Base-by-base conservation (phyloP, 2,329 filamentous ascomycete species). In the Cladosporium sp. region DNA sequence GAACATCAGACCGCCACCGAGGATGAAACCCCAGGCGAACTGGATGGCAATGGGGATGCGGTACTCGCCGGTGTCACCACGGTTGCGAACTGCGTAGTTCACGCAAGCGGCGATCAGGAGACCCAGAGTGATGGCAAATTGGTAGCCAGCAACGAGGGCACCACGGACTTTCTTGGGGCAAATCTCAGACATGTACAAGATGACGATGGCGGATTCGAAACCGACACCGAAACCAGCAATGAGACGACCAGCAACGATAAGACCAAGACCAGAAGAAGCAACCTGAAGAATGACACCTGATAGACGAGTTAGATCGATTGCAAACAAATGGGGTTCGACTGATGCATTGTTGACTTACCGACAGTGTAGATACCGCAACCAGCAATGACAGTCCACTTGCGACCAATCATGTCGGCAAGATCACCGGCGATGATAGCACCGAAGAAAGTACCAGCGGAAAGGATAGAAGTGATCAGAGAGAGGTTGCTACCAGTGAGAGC, bases 161-260 rank as follows among this genome's bases (percentile, higher is more conserved):
- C 86, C 86, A 62, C 87, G 82, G 57, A 93, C 84, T 51, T 65
- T 64, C 41, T 54, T 50, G 11, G 63, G 63, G 59, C 57, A 69
- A 65, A 91, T 88, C 72, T 91, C 88, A 42, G 84, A 88, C 87
- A 93, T 92, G 79, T 93, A 91, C 54, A 90, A 76, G 64, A 90
- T 88, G 68, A 90, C 83, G 61, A 89, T 83, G 61, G 86, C 85
- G 7, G 85, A 88, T 59, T 87, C 85, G 66, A 89, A 89, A 64
- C 86, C 87, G 61, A 90, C 85, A 76, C 87, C 87, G 50, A 89
- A 67, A 67, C 87, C 87, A 41, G 86, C 83, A 60, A 92, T 71
- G 51, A 90, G 71, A 77, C 86, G 86, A 66, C 87, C 87, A 51
- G 80, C 78, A 18, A 88, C 83, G 53, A 90, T 81, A 54, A 82